phyloP scores from a whole-genome alignment of 164 flowering plant genomes.

The Tetrastigma voinierianum region DNA sequence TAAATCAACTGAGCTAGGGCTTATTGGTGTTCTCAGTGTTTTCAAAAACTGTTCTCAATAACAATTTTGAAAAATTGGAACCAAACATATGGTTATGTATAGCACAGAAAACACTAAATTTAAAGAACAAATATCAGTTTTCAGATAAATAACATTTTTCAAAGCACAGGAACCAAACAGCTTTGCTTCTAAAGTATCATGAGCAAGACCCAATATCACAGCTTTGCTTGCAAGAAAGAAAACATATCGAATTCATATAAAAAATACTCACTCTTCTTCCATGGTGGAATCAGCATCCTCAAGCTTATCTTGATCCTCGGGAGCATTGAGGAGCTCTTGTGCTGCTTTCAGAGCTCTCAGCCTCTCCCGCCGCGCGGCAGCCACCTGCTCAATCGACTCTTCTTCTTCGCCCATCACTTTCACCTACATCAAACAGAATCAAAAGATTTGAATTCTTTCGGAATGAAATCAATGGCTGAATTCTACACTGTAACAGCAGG shows the following conservation, averaged over 20 bases:
- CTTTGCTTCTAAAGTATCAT: neutral
- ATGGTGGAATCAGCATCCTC: slow-evolving; percentile 28
- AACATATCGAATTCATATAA: neutral
- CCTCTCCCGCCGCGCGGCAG: slow-evolving; percentile 73
- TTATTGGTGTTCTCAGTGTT: too few species aligned
- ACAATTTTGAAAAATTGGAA: too few species aligned
- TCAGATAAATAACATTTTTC: too few species aligned
- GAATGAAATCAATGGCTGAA: too few species aligned
- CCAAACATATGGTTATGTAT: too few species aligned
- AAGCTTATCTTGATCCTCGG: slow-evolving; percentile 40
- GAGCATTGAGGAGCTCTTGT: slow-evolving; percentile 54
- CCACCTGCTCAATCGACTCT: slow-evolving; percentile 70
- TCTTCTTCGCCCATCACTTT: slow-evolving; percentile 57
- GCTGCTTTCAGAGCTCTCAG: slow-evolving; percentile 83
- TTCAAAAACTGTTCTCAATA: too few species aligned
- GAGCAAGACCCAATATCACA: neutral
- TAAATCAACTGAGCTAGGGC: too few species aligned
- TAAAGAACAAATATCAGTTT: too few species aligned
- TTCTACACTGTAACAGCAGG: too few species aligned
- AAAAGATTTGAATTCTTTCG: neutral
- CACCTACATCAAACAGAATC: neutral
- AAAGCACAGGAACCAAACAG: too few species aligned
- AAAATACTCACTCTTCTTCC: slow-evolving; percentile 42
- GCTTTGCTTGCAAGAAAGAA: too few species aligned
- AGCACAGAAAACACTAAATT: too few species aligned